These are phyloP conservation scores for Phytophthora macrochlamydospora DNA, from an alignment of 352 stramenopile species.

Conservation along the genomic window DNA sequence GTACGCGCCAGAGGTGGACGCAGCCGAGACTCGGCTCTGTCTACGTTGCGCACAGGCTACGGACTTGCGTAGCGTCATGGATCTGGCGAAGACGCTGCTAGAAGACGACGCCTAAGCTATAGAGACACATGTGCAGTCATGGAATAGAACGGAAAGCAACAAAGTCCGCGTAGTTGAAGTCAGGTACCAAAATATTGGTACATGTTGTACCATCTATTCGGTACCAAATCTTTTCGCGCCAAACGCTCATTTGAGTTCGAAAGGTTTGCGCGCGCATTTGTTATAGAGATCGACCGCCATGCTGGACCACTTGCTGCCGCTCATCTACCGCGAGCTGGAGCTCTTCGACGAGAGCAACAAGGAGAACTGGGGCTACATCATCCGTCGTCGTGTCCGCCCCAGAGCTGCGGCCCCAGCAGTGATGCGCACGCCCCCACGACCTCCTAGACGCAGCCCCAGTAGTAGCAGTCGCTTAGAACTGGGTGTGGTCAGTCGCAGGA, in stretches of 20 bases:
- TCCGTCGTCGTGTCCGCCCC: conserved; percentile 32
- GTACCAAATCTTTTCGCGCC: conserved; percentile 32
- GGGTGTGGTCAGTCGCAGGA: conserved; percentile 13
- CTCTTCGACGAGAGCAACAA: conserved; percentile 61
- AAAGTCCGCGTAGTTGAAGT: not conserved
- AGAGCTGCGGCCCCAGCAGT: not conserved
- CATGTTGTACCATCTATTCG: conserved; percentile 3
- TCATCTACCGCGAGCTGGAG: conserved; percentile 48
- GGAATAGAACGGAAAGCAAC: not conserved
- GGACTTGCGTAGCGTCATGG: conserved; percentile 45
- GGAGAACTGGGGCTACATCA: conserved; percentile 70
- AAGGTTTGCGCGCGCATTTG: conserved; percentile 6
- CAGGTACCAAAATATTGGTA: not conserved
- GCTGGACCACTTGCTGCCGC: conserved; percentile 49
- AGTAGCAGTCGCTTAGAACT: not conserved
- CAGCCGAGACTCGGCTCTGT: conserved; percentile 55
- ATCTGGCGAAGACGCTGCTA: conserved; percentile 53
- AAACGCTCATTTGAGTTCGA: conserved; percentile 37
- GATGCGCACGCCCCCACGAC: conserved; percentile 22
- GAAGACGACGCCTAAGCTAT: conserved; percentile 31
- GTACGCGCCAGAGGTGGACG: conserved; percentile 68
- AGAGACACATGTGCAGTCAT: not conserved
- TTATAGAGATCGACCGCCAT: conserved; percentile 14
- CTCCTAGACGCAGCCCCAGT: conserved; percentile 14
- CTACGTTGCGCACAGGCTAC: conserved; percentile 58